Base-by-base conservation (phyloP, 192 early-diverging fungal species). In the Neocallimastix lanati region DNA sequence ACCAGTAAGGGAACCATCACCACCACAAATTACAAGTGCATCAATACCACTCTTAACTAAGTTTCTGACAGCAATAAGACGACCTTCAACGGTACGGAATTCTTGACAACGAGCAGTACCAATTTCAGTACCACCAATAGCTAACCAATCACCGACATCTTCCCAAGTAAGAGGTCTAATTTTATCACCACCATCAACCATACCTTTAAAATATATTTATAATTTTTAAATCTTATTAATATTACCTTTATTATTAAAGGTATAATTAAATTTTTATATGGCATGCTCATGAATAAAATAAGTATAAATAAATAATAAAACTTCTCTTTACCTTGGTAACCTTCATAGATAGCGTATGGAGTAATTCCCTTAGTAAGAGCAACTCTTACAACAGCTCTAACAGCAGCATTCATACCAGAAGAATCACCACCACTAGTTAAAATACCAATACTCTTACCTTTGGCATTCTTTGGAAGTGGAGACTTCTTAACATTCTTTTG, bases 391-490 rank as follows among this genome's bases (percentile, higher is more conserved):
- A 97, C 93, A 13, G 93, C 90, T 29, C 97, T 88, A 29, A 99
- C 97, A 29, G 92, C 93, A 28, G 97, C 93, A 82, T 99, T 99
- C 97, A 99, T 99, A 29, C 97, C 97, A n/a, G 92, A 93, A 15
- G 93, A 92, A 83, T 99, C 97, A 35, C 97, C 97, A 33, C 97
- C 97, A 38, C 92, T 93, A 15, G 97, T 99, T 37, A 99, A 84
- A 29, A 99, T 89, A 29, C 94, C 97, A 86, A 99, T 95, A 83
- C 91, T 92, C 85, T 95, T 67, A 11, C 50, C 50, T 4, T 18
- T 67, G n/a, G 16, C 25, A n/a, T n/a, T 67, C 50, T 67, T 67
- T 67, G 50, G 50, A 67, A 67, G 50, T 67, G 21, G 50, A n/a
- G 50, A 67, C 25, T 67, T 67, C 25, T 67, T 67, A 25, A 21